Conservation (phyloP, 495 filamentous ascomycete genomes). For the Lepidopterella palustris region DNA sequence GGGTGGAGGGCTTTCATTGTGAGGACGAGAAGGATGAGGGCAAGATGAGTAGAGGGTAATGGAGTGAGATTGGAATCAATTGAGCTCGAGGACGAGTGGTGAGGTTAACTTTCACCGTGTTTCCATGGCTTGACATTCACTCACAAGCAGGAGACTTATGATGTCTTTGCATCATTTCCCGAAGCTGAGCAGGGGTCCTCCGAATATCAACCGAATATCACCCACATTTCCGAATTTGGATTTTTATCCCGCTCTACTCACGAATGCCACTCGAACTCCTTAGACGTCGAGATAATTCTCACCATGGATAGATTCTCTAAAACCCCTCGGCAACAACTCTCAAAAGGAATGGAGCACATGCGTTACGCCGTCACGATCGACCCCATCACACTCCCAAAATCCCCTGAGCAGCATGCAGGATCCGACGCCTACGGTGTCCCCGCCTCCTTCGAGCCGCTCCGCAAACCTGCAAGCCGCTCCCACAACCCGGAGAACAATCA, state of each 20-base stretch:
- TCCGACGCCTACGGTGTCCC: constrained; percentile 42
- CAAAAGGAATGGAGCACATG: constrained; percentile 42
- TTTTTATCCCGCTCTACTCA: not conserved
- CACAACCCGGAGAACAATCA: constrained; percentile 53
- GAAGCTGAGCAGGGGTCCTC: not conserved
- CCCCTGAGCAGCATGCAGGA: constrained; percentile 12
- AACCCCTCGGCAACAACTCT: constrained; percentile 32
- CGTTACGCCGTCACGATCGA: constrained; percentile 36
- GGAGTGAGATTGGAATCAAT: not conserved
- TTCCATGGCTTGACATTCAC: not conserved
- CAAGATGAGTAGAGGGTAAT: not conserved
- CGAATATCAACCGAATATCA: not conserved
- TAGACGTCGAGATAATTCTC: no score
- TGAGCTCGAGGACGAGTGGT: not conserved
- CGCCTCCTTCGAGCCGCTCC: constrained; percentile 38
- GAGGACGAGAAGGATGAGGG: not conserved
- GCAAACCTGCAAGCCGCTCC: constrained; percentile 41
- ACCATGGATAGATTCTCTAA: not conserved
- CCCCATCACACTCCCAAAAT: constrained; percentile 14
- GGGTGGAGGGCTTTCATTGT: constrained; percentile 2
- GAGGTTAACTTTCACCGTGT: not conserved
- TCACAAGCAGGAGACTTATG: not conserved
- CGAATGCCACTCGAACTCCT: no score
- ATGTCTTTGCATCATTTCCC: no score
- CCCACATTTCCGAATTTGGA: not conserved